Evolutionary conservation across 2,329 filamentous ascomycete genomes (phyloP).

Genomic region (Claviceps fusiformis): DNA sequence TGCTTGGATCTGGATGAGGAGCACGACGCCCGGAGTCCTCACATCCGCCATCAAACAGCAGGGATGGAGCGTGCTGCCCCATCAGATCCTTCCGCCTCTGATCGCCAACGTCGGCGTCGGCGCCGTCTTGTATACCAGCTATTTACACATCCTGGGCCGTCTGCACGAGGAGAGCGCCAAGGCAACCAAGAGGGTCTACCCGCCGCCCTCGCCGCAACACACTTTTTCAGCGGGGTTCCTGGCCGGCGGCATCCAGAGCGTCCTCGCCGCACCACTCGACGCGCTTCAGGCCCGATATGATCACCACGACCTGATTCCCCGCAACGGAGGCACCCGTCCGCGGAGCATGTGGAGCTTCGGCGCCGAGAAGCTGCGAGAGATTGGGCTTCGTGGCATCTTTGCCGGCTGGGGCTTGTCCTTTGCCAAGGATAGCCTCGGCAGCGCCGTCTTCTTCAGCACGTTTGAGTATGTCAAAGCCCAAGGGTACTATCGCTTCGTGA

Average conservation of each 20-base stretch:
- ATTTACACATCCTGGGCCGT: conserved; percentile 53
- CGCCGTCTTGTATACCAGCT: conserved; percentile 62
- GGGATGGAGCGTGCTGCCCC: conserved; percentile 61
- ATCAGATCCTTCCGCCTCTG: conserved; percentile 64
- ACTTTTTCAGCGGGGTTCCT: conserved; percentile 59
- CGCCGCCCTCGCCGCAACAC: conserved; percentile 47
- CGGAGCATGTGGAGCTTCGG: conserved; percentile 64
- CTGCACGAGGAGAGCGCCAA: conserved; percentile 51
- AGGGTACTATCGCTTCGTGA: conserved; percentile 55
- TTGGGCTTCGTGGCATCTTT: conserved; percentile 59
- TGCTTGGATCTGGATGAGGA: conserved; percentile 38
- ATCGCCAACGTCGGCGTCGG: conserved; percentile 63
- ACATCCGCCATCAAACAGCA: conserved; percentile 53
- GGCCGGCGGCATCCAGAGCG: conserved; percentile 55
- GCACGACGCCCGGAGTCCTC: conserved; percentile 57
- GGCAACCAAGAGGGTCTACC: conserved; percentile 50
- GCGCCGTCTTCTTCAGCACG: conserved; percentile 58
- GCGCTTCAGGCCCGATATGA: conserved; percentile 64
- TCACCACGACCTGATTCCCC: conserved; percentile 33
- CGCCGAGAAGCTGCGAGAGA: conserved; percentile 49
- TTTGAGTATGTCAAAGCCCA: conserved; percentile 70
- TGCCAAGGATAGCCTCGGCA: conserved; percentile 55
- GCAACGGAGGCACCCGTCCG: conserved; percentile 26
- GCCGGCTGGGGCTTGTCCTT: conserved; percentile 59
- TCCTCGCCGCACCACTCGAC: conserved; percentile 62